Percentiles rank a stretch among this genome's conserved stretches.
Evolutionary conservation across 768 basidiomycete species (phyloP).

Genomic region (Gymnopilus dilepis): DNA sequence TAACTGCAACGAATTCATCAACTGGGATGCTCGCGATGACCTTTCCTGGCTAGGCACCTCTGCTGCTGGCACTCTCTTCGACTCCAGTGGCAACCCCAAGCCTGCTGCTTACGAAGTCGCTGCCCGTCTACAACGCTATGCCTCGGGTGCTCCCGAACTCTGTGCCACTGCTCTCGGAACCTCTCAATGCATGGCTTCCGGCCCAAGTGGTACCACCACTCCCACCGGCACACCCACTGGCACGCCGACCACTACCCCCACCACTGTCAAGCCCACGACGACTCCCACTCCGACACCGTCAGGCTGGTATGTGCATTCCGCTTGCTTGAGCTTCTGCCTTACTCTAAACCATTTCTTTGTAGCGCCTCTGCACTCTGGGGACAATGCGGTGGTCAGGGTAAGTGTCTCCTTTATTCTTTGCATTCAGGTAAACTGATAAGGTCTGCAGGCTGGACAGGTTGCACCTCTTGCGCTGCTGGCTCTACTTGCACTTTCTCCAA

Average conservation of each 20-base stretch:
- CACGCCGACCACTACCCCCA: not conserved
- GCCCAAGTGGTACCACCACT: constrained; percentile 6
- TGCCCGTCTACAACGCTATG: constrained; percentile 17
- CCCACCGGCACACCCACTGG: not conserved
- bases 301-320: not conserved
- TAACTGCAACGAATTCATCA: constrained; percentile 20
- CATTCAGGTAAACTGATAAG: not conserved
- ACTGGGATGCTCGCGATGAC: constrained; percentile 22
- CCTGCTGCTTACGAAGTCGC: constrained; percentile 19
- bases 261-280: not conserved
- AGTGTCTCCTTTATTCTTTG: not conserved
- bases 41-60: constrained; percentile 19
- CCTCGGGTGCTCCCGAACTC: constrained; percentile 16
- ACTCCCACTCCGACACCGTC: constrained; percentile 1
- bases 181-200: constrained; percentile 17
- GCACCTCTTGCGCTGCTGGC: constrained; percentile 13
- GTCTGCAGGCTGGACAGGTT: constrained; percentile 10
- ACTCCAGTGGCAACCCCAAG: constrained; percentile 22
- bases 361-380: constrained; percentile 8
- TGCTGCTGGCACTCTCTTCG: constrained; percentile 21
- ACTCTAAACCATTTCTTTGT: not conserved
- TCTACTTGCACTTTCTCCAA: constrained; percentile 15
- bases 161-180: constrained; percentile 21
- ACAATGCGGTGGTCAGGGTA: constrained; percentile 19
- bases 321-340: not conserved